Conservation (phyloP, 495 filamentous ascomycete species). For the Trichoderma erinaceum region DNA sequence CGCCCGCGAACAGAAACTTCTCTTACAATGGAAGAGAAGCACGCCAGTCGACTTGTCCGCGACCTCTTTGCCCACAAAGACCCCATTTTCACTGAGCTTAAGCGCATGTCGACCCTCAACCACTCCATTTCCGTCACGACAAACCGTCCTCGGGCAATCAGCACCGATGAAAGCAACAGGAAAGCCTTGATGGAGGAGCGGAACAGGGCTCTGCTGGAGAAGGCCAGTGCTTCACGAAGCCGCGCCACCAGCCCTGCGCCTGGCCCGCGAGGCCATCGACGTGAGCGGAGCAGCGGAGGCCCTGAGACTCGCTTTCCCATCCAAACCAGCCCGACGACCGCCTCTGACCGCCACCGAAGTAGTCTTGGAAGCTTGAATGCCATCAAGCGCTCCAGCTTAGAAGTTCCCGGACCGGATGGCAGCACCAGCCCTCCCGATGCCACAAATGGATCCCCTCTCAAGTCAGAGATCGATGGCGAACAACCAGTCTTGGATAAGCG, state of each 20-base stretch:
- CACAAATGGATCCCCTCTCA: constrained; percentile 9
- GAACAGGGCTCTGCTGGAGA: constrained; percentile 70
- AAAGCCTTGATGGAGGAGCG: constrained; percentile 90
- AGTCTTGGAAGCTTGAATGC: constrained; percentile 30
- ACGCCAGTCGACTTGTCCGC: constrained; percentile 83
- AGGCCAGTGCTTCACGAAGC: constrained; percentile 50
- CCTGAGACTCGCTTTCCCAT: constrained; percentile 84
- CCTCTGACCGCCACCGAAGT: constrained; percentile 42
- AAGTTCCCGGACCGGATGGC: constrained; percentile 39
- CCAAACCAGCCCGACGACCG: constrained; percentile 55
- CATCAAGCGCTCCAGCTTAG: constrained; percentile 38
- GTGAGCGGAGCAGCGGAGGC: constrained; percentile 76
- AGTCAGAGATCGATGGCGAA: constrained; percentile 34
- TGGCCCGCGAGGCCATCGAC: constrained; percentile 51
- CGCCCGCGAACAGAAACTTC: constrained; percentile 79
- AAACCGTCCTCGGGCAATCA: constrained; percentile 77
- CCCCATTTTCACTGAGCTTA: constrained; percentile 90
- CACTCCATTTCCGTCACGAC: constrained; percentile 44
- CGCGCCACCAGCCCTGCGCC: constrained; percentile 71
- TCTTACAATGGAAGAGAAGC: constrained; percentile 91
- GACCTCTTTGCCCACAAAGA: constrained; percentile 94
- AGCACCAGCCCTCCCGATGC: constrained; percentile 29
- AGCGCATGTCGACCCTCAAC: constrained; percentile 72
- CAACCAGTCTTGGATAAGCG: constrained; percentile 38
- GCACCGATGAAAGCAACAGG: constrained; percentile 92